Conservation (phyloP, 208 protist species). For the Balamuthia mandrillaris region DNA sequence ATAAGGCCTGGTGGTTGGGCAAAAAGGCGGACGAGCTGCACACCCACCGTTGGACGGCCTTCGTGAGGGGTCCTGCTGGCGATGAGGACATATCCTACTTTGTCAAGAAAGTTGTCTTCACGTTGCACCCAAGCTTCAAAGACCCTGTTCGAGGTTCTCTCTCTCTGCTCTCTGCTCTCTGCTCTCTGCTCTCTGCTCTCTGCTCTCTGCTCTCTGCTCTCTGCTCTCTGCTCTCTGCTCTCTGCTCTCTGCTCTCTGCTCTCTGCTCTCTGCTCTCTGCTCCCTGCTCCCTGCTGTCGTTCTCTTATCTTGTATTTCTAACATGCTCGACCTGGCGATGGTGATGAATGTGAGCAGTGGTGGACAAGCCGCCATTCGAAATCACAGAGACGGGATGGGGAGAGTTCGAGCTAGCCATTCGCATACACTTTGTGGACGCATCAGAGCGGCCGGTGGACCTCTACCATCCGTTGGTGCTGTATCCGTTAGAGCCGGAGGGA, state of each 20-base stretch:
- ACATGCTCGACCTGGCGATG: neutral
- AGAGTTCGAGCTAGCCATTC: slow-evolving; percentile 57
- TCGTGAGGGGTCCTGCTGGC: slow-evolving; percentile 30
- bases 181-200: neutral
- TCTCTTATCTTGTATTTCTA: too few relatives aligned
- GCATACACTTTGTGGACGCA: slow-evolving; percentile 51
- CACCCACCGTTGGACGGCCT: slow-evolving; percentile 50
- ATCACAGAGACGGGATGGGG: slow-evolving; percentile 61
- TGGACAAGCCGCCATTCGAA: slow-evolving; percentile 55
- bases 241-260: too few relatives aligned
- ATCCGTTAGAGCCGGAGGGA: neutral
- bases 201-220: neutral
- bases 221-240: too few relatives aligned
- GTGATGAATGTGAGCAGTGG: neutral
- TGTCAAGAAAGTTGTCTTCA: slow-evolving; percentile 53
- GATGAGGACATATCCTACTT: slow-evolving; percentile 44
- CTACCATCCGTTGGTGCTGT: neutral
- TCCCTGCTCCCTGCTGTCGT: neutral
- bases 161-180: neutral
- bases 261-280: neutral
- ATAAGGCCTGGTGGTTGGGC: slow-evolving; percentile 25
- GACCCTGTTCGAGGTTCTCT: slow-evolving; percentile 20
- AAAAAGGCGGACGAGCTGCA: slow-evolving; percentile 27
- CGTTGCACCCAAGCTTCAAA: slow-evolving; percentile 46
- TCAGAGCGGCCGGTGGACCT: slow-evolving; percentile 35